Evolutionary conservation across 305 asterid genomes (phyloP), one percentile per base, ranked within the genome.

Genomic region (Fraxinus xanthoxyloides): DNA sequence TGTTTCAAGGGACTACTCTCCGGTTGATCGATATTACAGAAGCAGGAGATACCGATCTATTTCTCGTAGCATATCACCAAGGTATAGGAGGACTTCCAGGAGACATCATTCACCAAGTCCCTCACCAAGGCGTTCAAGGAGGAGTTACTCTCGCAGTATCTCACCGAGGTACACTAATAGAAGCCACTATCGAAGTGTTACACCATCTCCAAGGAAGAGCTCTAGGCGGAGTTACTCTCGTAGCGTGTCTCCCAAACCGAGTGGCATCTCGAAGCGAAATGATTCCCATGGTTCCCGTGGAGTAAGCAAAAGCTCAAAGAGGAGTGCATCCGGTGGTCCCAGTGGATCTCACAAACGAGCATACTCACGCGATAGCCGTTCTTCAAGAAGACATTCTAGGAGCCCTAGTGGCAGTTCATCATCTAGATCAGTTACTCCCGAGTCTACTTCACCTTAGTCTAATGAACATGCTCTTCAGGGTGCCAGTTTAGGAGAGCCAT

Each of bases 321-420:
- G 48, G 48, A 10, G 79, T 8, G 30, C 0, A 1, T 85, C 88
- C 0, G 79, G 36, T 34, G 36, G 36, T 34, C 36, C 36, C 36
- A 34, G 61, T 34, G 10, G 76, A 15, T 54, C 85, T 2, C 40
- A 6, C 4, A 81, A 85, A 48, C 83, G 74, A 1, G 19, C 77
- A 5, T 76, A 79, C 2, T 89, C 92, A 24, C 54, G 77, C 2
- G 86, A 74, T n/a, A 88, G 94, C 72, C 76, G 84, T 24, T 89
- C 93, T 1, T 88, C 92, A 0, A 81, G 94, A 72, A 88, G 90
- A 43, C 85, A 80, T 80, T 87, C 94, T 2, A 88, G 93, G 81
- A 90, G 97, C 59, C 87, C 85, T 4, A 85, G 87, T 35, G 89
- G 75, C 0, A 43, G 88, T 75, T 89, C 92, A 1, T 90, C 93